Percentiles rank a stretch among this genome's conserved stretches.
phyloP scores from a whole-genome alignment of 2,329 filamentous ascomycete species.

The Clarireedia homoeocarpa region DNA sequence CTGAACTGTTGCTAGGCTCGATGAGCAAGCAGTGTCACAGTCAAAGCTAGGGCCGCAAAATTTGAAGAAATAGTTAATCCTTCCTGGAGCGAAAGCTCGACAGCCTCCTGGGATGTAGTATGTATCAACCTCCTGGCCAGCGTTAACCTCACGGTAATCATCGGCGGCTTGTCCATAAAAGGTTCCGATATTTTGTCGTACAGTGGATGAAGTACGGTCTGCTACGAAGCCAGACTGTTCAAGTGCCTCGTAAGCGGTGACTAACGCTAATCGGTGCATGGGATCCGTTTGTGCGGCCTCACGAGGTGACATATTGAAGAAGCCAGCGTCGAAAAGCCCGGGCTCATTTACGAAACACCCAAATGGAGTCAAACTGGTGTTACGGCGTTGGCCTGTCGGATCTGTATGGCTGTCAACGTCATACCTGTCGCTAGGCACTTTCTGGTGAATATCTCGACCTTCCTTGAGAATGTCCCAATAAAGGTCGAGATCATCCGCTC shows the following conservation, averaged over 20 bases:
- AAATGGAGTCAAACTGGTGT: conserved; percentile 66
- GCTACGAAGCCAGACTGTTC: conserved; percentile 67
- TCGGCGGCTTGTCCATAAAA: conserved; percentile 14
- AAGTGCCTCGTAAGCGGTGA: conserved; percentile 69
- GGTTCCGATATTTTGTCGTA: conserved; percentile 33
- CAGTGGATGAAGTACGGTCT: conserved; percentile 11
- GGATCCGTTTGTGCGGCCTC: conserved; percentile 73
- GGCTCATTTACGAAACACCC: conserved; percentile 64
- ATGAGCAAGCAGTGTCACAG: conserved; percentile 52
- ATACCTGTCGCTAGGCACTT: conserved; percentile 56
- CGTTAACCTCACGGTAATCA: conserved; percentile 13
- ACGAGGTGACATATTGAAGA: conserved; percentile 48
- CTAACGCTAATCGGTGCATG: conserved; percentile 66
- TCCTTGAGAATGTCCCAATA: conserved; percentile 71
- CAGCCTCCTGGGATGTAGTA: conserved; percentile 21
- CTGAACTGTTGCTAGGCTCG: conserved; percentile 47
- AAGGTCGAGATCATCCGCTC: conserved; percentile 53
- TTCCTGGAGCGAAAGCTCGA: conserved; percentile 23
- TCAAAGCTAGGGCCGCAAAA: conserved; percentile 44
- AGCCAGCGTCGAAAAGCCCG: conserved; percentile 66
- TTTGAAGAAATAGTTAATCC: conserved; percentile 33
- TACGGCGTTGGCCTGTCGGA: conserved; percentile 61
- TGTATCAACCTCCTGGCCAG: conserved; percentile 14
- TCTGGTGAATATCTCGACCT: conserved; percentile 61
- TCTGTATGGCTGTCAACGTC: conserved; percentile 63